Evolutionary conservation across 148 eudicot species (phyloP).

Genomic region (Rhododendron williamsianum): DNA sequence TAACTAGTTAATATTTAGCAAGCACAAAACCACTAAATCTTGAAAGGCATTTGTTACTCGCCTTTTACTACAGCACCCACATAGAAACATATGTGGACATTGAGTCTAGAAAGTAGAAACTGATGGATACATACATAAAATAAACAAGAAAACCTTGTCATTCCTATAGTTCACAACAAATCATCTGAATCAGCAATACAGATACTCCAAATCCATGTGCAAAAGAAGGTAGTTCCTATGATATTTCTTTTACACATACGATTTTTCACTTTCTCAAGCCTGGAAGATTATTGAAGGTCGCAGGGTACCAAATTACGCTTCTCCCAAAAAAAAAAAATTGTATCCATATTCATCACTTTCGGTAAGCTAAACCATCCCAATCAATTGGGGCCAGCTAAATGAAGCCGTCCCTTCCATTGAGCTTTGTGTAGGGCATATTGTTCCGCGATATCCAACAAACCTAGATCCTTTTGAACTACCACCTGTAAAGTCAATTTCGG

Average conservation of each 20-base stretch:
- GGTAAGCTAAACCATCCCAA: too few relatives aligned
- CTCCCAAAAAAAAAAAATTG: neutral
- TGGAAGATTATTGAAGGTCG: neutral
- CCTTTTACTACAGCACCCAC: neutral
- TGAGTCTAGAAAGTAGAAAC: neutral
- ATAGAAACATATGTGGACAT: neutral
- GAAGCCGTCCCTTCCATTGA: too few relatives aligned
- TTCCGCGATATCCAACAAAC: too few relatives aligned
- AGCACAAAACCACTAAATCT: neutral
- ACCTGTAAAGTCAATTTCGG: too few relatives aligned
- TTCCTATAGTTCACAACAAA: neutral
- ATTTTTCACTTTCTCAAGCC: neutral
- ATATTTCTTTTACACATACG: neutral
- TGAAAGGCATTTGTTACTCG: neutral
- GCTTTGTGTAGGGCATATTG: too few relatives aligned
- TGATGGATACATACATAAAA: neutral
- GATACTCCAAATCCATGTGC: neutral
- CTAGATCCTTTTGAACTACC: too few relatives aligned
- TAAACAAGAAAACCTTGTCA: neutral
- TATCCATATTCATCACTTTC: neutral
- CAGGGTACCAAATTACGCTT: neutral
- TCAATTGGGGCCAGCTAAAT: too few relatives aligned
- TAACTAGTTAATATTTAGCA: neutral
- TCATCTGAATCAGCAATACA: neutral
- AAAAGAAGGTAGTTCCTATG: neutral